Base-by-base conservation (phyloP, 2,329 filamentous ascomycete species). In the Sclerotinia subarctica region DNA sequence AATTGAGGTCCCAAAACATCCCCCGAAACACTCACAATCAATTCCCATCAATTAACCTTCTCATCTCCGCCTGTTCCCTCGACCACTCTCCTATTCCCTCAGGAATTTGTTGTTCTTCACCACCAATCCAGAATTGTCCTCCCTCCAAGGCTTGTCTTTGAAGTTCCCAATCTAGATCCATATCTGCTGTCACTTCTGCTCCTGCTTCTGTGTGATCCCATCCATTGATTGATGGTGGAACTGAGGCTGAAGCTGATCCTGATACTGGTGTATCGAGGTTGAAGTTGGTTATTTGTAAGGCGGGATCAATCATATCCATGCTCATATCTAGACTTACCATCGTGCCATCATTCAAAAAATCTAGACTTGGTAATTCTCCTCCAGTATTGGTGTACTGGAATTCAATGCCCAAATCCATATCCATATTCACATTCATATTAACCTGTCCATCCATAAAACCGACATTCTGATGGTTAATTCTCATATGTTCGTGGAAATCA, bases 401-500 rank as follows among this genome's bases (percentile, higher is more conserved):
- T 15, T 44, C 13, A 8, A 67, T 38, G 4, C 46, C 19, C 44
- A 62, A 26, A 17, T 62, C 49, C n/a, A 64, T 44, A 26, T 32
- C 3, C 19, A 46, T 15, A 56, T 58, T 35, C 35, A 68, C n/a
- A 44, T 58, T 35, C 35, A 68, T 26, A 58, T 53, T 46, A 8
- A 29, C n/a, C 57, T 59, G 59, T 1, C 47, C 24, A 21, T 66
- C 52, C 24, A 68, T 32, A 26, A 54, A 35, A 53, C 44, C 47
- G 17, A 59, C 35, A 29, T 68, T 63, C n/a, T 64, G 69, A 64
- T 83, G 81, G 46, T 79, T 80, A 65, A 80, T 78, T 68, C 78
- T 81, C 78, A 86, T 80, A 73, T 90, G 87, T 8, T 82, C 77
- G 71, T 83, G 82, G 5, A 88, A 79, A 73, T 89, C 85, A 70